These are phyloP conservation scores for Epichloe sibirici DNA, from an alignment of 2,329 filamentous ascomycete species.

Conservation along the genomic window DNA sequence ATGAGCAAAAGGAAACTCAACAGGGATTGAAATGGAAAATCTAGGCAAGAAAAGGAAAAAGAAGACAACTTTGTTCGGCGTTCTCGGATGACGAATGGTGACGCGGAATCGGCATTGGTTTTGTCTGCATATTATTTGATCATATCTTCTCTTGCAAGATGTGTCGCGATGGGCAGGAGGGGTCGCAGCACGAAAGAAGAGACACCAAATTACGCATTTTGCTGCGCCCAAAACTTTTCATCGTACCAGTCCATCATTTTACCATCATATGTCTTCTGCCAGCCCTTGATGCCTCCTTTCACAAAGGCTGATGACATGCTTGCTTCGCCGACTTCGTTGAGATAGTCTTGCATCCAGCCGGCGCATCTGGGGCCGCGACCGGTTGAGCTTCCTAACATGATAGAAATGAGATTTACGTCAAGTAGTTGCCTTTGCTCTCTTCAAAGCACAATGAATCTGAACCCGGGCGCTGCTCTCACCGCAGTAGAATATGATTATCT, in stretches of 20 bases:
- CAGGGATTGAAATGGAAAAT: constrained; percentile 5
- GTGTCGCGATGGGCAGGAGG: neutral
- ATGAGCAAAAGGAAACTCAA: constrained; percentile 9
- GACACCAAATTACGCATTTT: neutral
- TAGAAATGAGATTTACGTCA: neutral
- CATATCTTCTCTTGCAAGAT: neutral
- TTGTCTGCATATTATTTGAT: neutral
- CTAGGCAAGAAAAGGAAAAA: neutral
- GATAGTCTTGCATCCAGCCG: constrained; percentile 44
- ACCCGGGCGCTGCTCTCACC: constrained; percentile 22
- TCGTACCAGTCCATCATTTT: constrained; percentile 39
- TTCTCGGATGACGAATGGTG: constrained; percentile 17
- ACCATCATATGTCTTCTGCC: constrained; percentile 37
- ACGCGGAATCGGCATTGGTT: constrained; percentile 2
- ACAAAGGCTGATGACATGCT: constrained; percentile 34
- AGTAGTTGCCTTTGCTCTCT: neutral
- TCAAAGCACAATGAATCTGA: neutral
- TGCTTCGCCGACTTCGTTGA: constrained; percentile 31
- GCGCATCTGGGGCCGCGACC: constrained; percentile 40
- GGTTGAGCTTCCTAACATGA: constrained; percentile 33
- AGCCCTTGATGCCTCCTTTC: constrained; percentile 41
- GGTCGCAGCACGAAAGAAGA: neutral
- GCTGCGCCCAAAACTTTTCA: constrained; percentile 22
- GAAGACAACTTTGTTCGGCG: constrained; percentile 18
- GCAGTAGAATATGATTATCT: constrained; percentile 42